Evolutionary conservation across 352 stramenopile species (phyloP), one percentile per base, ranked within the genome.

Genomic region (Globisporangium perplexum): DNA sequence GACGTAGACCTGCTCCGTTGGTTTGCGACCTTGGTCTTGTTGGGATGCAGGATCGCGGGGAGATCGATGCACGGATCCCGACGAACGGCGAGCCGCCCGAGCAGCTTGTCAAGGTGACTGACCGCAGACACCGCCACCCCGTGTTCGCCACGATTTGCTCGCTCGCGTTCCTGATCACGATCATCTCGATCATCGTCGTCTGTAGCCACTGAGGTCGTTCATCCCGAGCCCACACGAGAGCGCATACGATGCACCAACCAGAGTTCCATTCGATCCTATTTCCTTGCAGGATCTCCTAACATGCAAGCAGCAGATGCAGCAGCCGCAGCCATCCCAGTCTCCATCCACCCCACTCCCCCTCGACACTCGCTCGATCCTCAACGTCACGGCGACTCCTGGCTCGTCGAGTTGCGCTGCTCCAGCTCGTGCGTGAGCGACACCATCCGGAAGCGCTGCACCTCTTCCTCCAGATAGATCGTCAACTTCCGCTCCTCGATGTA

Each of bases 61-160:
- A 54, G 23, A 41, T 67, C 42, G 26, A 72, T 47, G 48, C 55
- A 24, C 65, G 66, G 0, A 72, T 88, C 33, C 49, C 51, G 11
- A 80, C 70, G 1, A 90, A 83, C 47, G 76, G 65, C 20, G 78
- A 90, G 12, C 50, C 71, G 10, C 76, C 74, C 3, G 76, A 88
- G 33, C 79, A 90, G 50, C 66, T 90, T 33, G 75, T 90, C 50
- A 90, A 90, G 47, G 79, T 90, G 42, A 90, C 79, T 6, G 74
- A 90, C 60, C 66, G 71, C 15, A 66, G 66, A 20, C 79, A 90
- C 60, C 72, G 74, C 23, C 82, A 86, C 55, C 79, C 79, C 1
- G 67, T 90, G 30, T 81, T 90, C 52, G 77, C 79, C 11, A 88
- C 77, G 4, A 70, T 83, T 12, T 88, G 79, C 56, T 90, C 79